Evolutionary conservation across 2,329 filamentous ascomycete species (phyloP), one percentile per base, ranked within the genome.

Genomic region (Cladosporium phlei): DNA sequence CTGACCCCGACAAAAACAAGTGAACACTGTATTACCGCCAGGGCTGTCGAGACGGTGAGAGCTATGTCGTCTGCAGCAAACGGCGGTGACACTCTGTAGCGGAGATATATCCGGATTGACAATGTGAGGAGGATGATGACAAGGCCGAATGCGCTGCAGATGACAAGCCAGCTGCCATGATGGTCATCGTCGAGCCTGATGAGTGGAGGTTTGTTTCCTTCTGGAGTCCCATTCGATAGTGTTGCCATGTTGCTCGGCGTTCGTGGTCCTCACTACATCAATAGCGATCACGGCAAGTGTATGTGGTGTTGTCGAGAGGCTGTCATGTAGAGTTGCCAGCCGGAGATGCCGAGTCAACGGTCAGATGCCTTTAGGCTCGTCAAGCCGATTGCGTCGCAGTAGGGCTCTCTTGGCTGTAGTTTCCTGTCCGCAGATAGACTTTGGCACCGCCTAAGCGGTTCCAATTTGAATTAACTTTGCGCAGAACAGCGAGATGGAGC

Each of bases 141-240:
- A 3, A 73, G 50, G 1, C 62, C 59, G 11, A 72, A 52, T 1
- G 65, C 60, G 5, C 69, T 64, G 8, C 66, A 57, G 32, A 73
- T 68, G 5, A 66, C 56, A 14, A 74, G 57, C 17, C 71, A 50
- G 11, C 68, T 69, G 32, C 65, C 61, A 46, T 71, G 67, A 50
- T 73, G 50, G 29, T 52, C 28, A 12, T 39, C 46, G 33, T 54
- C 50, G 27, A 52, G 27, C 6, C 24, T 25, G 11, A 49, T 29
- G n/a, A 48, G 25, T 20, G 52, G 50, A 28, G 47, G 25, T 32
- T 29, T 49, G 35, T 52, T 47, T 24, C 50, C 52, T 7, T 47
- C 46, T 11, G 52, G 52, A 7, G 37, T 16, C 0, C 8, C 17
- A 16, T 35, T 45, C 5, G 42, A 45, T 22, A 37, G 5, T 29